Conservation (phyloP, 352 stramenopile species). For the Phytophthora megakarya region DNA sequence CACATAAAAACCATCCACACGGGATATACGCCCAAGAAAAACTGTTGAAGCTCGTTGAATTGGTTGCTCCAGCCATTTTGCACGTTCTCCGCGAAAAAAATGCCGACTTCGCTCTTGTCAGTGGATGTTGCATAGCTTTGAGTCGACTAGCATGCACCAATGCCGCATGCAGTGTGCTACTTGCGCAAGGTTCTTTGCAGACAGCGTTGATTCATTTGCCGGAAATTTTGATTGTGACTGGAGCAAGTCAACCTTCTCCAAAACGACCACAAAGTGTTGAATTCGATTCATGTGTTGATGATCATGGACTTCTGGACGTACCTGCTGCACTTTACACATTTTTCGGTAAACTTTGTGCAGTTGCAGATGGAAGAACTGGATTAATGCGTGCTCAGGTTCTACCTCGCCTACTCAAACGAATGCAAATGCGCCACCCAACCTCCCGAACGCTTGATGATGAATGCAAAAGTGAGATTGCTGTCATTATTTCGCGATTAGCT, state of each 20-base stretch:
- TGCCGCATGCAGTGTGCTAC: conserved; percentile 43
- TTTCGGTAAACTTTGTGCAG: conserved; percentile 61
- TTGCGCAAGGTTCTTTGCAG: conserved; percentile 60
- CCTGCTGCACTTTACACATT: conserved; percentile 69
- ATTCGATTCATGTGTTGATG: conserved; percentile 45
- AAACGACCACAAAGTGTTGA: conserved; percentile 23
- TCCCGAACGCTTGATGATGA: conserved; percentile 39
- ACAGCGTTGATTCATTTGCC: conserved; percentile 62
- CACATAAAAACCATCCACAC: conserved; percentile 29
- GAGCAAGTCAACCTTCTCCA: conserved; percentile 9
- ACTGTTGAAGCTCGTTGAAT: conserved; percentile 48
- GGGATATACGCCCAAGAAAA: conserved; percentile 50
- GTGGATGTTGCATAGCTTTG: conserved; percentile 58
- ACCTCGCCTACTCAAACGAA: conserved; percentile 69
- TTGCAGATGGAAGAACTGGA: conserved; percentile 57
- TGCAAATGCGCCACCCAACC: conserved; percentile 47
- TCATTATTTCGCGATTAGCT: conserved; percentile 52
- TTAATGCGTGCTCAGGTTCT: conserved; percentile 70
- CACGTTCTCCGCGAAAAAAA: conserved; percentile 63
- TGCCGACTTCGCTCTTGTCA: conserved; percentile 37
- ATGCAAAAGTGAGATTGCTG: conserved; percentile 72
- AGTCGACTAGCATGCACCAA: conserved; percentile 72
- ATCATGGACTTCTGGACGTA: conserved; percentile 55
- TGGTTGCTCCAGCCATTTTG: conserved; percentile 60
- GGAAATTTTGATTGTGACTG: conserved; percentile 39